These are phyloP conservation scores for Metarhizium anisopliae DNA, from an alignment of 2,329 filamentous ascomycete species.

Conservation along the genomic window DNA sequence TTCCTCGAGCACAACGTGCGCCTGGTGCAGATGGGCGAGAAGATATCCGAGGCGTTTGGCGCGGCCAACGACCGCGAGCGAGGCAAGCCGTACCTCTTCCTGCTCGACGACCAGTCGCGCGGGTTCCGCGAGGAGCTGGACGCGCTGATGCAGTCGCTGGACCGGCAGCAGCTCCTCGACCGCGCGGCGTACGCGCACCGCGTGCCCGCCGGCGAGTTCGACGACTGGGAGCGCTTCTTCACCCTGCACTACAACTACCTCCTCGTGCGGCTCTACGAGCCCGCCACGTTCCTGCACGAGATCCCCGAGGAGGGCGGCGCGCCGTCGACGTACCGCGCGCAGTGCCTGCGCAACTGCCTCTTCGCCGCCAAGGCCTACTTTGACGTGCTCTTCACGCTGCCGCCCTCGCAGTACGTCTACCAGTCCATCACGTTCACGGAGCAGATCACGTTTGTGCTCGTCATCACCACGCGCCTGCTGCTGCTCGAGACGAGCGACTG, in stretches of 20 bases:
- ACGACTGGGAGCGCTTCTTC: constrained; percentile 15
- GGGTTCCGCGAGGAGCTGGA: constrained; percentile 24
- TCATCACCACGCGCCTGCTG: constrained; percentile 14
- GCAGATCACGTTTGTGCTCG: constrained; percentile 9
- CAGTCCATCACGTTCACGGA: constrained; percentile 14
- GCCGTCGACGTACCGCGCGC: neutral
- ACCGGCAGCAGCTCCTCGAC: constrained; percentile 12
- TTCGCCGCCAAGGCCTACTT: constrained; percentile 17
- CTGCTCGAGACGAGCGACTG: constrained; percentile 16
- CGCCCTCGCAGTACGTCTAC: constrained; percentile 13
- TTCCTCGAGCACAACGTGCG: constrained; percentile 22
- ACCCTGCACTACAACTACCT: constrained; percentile 25
- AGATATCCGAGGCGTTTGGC: constrained; percentile 23
- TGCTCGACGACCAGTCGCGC: constrained; percentile 23
- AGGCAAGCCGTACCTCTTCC: constrained; percentile 19
- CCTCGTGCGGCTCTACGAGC: constrained; percentile 28
- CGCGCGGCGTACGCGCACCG: constrained; percentile 5
- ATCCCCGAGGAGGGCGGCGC: constrained; percentile 16
- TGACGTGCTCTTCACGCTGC: constrained; percentile 19
- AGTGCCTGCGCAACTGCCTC: no score
- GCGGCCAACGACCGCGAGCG: constrained; percentile 19
- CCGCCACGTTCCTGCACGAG: constrained; percentile 23
- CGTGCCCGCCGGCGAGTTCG: constrained; percentile 6
- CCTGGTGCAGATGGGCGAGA: constrained; percentile 26
- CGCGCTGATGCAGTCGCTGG: constrained; percentile 20